Evolutionary conservation across 78 protist genomes (phyloP).

Genomic region (Guillardia theta): DNA sequence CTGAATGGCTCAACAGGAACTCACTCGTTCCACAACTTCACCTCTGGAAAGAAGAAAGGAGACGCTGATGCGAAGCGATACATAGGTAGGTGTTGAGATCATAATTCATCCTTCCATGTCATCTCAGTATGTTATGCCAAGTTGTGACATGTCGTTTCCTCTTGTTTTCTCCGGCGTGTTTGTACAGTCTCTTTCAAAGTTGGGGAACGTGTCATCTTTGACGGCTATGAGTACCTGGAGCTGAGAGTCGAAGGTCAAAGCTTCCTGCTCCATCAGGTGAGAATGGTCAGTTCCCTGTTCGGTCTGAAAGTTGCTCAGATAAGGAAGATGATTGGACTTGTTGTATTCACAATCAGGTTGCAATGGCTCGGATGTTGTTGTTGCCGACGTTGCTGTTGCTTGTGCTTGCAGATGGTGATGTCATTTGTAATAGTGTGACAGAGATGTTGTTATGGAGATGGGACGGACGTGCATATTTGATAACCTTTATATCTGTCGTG

Average conservation of each 20-base stretch:
- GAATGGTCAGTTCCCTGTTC: too few relatives aligned
- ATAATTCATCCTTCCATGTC: too few relatives aligned
- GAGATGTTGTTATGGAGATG: too few relatives aligned
- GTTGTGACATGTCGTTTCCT: too few relatives aligned
- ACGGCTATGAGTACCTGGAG: neutral
- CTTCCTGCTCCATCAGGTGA: neutral
- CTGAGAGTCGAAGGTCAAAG: neutral
- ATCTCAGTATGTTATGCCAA: too few relatives aligned
- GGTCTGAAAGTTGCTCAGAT: too few relatives aligned
- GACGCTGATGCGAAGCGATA: neutral
- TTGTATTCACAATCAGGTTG: neutral
- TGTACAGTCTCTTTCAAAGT: too few relatives aligned
- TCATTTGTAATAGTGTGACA: too few relatives aligned
- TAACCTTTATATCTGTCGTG: too few relatives aligned
- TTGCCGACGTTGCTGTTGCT: neutral
- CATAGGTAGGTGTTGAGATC: neutral
- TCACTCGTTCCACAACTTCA: conserved; percentile 8
- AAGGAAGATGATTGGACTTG: neutral
- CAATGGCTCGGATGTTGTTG: neutral
- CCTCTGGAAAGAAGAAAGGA: neutral
- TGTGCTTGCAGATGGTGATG: too few relatives aligned
- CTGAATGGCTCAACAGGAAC: neutral
- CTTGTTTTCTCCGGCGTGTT: too few relatives aligned
- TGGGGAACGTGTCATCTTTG: neutral
- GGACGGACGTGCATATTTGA: too few relatives aligned